Base-by-base conservation (phyloP, 2,329 filamentous ascomycete genomes). In the Fusarium incarnatum region DNA sequence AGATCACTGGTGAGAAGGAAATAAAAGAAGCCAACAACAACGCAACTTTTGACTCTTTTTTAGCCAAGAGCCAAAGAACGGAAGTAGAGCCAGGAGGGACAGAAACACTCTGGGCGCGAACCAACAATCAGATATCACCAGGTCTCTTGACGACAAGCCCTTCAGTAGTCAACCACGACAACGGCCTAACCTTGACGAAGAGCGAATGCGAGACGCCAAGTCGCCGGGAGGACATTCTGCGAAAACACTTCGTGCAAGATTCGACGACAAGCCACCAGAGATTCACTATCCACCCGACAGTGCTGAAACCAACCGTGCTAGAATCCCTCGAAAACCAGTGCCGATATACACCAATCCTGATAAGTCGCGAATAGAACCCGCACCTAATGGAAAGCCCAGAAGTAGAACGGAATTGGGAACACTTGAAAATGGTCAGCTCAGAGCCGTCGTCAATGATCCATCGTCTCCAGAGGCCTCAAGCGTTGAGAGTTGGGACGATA, bases 1-100 rank as follows among this genome's bases (percentile, higher is more conserved):
- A 49, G 34, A 62, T 49, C 54, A 46, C 50, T n/a, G 41, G 20
- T 23, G 23, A 34, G 56, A 65, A 44, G 48, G 53, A 48, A 22
- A 40, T 47, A 27, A 59, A 64, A 40, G 57, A 56, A 15, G 23
- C 20, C 48, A 40, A 27, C 12, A 46, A 63, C 30, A 40, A 65
- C 22, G 28, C 44, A 45, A 37, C 32, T 13, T n/a, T 20, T n/a
- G 13, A 37, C 16, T 49, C 70, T 77, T 83, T 83, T 83, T 83
- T 83, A 82, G 81, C 64, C 64, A 60, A 65, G 52, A 47, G 52
- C 57, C 63, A 62, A 68, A 56, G 44, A 65, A 56, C 34, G 53
- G 55, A 56, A 23, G 22, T 30, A 56, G 49, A 72, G 16, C 65
- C 62, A 37, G 66, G 67, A 70, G 63, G 66, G 56, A 52, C 44